A percentile compares a stretch with the other conserved stretches of the same genome.
These are phyloP conservation scores for Hamamelis virginiana DNA, from an alignment of 164 flowering plant genomes.

Conservation along the genomic window DNA sequence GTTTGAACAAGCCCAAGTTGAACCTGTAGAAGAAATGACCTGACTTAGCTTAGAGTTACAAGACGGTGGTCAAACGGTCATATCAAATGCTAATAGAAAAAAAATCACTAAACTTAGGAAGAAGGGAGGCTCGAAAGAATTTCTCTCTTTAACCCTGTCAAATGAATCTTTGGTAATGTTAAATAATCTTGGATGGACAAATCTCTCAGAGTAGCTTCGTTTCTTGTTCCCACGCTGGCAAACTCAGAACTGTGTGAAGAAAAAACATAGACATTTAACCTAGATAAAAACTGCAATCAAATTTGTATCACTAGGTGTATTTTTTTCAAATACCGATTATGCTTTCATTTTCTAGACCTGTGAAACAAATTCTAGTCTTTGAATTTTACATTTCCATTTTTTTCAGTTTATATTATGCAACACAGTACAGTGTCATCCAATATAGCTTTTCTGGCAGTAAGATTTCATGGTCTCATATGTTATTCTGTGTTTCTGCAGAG, in stretches of 20 bases:
- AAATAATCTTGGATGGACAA: neutral
- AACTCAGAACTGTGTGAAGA: neutral
- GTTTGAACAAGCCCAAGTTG: no score
- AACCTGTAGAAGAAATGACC: no score
- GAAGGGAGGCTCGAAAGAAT: no score
- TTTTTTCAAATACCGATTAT: no score
- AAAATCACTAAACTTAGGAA: no score
- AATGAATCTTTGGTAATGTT: neutral
- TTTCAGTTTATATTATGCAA: neutral
- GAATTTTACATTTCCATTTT: neutral
- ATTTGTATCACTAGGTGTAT: neutral
- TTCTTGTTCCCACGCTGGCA: neutral
- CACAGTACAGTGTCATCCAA: neutral
- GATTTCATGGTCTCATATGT: neutral
- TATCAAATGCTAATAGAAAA: no score
- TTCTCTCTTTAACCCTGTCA: no score
- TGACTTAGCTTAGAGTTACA: no score
- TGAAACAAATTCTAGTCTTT: neutral
- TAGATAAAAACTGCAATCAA: neutral
- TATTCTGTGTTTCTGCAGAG: constrained; percentile 38
- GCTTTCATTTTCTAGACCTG: neutral
- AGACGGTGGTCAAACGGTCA: no score
- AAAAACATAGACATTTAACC: neutral
- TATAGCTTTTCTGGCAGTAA: neutral
- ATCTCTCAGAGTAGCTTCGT: neutral